These are phyloP conservation scores for Anisodus acutangulus DNA, from an alignment of 257 asterid genomes.

Conservation along the genomic window DNA sequence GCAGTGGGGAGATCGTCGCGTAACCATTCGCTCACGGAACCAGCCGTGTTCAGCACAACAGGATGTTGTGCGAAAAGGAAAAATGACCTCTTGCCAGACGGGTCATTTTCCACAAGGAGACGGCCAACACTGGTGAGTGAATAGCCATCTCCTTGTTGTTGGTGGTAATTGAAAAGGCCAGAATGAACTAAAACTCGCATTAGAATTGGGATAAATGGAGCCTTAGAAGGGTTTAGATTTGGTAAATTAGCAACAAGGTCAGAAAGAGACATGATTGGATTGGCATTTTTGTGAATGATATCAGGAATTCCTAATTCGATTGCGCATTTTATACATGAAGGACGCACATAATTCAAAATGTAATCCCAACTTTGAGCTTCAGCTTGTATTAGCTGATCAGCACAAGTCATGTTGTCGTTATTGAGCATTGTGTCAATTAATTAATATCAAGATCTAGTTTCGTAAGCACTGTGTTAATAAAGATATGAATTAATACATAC, in stretches of 20 bases:
- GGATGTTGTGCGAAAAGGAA: background rate
- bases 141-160: background rate
- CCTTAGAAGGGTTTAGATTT: background rate
- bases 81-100: background rate
- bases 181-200: background rate
- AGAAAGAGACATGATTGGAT: background rate
- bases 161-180: background rate
- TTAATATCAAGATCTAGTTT: background rate
- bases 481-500: background rate
- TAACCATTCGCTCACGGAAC: background rate
- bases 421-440: background rate
- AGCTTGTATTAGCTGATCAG: background rate
- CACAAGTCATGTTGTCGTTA: background rate
- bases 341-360: background rate
- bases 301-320: constrained; percentile 11
- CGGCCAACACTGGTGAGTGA: background rate
- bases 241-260: background rate
- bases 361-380: constrained; percentile 1
- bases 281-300: background rate
- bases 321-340: background rate
- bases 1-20: background rate
- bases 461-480: background rate
- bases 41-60: background rate
- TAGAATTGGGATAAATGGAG: background rate
- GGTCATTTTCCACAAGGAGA: background rate